Evolutionary conservation across 768 basidiomycete species (phyloP), one percentile per base, ranked within the genome.

Genomic region (button mushroom (Agaricus bisporus)): DNA sequence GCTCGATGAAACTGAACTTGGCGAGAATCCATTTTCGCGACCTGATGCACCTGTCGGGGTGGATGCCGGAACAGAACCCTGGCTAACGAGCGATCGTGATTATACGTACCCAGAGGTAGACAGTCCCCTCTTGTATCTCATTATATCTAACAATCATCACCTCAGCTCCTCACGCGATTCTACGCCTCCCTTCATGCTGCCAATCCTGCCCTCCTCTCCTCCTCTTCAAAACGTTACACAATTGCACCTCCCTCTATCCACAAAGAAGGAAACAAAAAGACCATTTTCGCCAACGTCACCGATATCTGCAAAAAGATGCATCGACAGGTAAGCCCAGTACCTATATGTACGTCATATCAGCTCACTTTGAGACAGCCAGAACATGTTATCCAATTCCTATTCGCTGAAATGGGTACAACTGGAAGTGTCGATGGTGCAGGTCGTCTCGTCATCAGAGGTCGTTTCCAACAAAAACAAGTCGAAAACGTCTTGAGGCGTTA

Each of bases 271-370:
- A 95, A 94, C 75, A 98, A 98, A 73, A 95, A 94, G 72, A 86
- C 92, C 41, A 89, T 98, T 59, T 99, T 99, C 60, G 90, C 94
- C 60, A 99, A 99, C 70, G 80, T 99, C 54, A 84, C 85, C 57
- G 95, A 99, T 66, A 99, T 99, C 59, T 98, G 95, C 81, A 93
- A 88, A 72, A 85, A 91, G 65, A 98, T 99, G 95, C 95, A 97
- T 73, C 81, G 95, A 68, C 80, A 77, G 68, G 78, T 73, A 42
- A 28, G 70, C 58, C 22, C 41, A 4, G 4, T n/a, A 25, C 10
- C 14, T 15, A 36, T 51, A 11, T 26, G 39, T 25, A 11, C 15
- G 26, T 15, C 6, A 41, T 18, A 12, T 35, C n/a, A n/a, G 28
- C 36, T 49, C 37, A 41, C 29, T 11, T 10, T 45, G 38, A 17